Percentiles rank a stretch among this genome's conserved stretches.
These are phyloP conservation scores for Lachnellula subtilissima DNA, from an alignment of 2,329 filamentous ascomycete species.

Conservation along the genomic window DNA sequence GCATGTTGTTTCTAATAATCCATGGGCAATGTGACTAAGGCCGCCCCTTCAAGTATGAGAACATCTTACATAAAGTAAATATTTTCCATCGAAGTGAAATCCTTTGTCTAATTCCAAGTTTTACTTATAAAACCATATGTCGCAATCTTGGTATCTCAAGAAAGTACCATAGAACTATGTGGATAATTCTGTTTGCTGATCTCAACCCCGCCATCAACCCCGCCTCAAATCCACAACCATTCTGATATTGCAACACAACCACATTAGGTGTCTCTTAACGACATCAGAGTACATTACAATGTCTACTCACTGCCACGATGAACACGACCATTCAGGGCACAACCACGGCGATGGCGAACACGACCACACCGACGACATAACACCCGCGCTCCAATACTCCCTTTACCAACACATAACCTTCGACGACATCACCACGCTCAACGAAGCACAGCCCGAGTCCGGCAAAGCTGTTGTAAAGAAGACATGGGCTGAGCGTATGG, in stretches of 20 bases:
- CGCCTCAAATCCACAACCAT: constrained; percentile 2
- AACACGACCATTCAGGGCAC: constrained; percentile 35
- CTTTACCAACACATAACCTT: constrained; percentile 93
- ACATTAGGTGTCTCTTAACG: not conserved
- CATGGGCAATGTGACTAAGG: too few relatives aligned
- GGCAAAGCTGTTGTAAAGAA: constrained; percentile 79
- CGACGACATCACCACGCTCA: constrained; percentile 75
- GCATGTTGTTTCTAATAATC: too few relatives aligned
- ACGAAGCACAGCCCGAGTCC: constrained; percentile 65
- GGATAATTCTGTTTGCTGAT: too few relatives aligned
- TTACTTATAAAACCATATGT: too few relatives aligned
- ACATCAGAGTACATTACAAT: constrained; percentile 10
- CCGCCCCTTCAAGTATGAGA: too few relatives aligned
- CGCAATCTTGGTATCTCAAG: too few relatives aligned
- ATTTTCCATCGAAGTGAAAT: too few relatives aligned
- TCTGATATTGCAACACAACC: not conserved
- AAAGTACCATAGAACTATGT: too few relatives aligned
- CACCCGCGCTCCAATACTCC: constrained; percentile 82
- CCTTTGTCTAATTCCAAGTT: too few relatives aligned
- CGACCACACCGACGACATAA: constrained; percentile 89
- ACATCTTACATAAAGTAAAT: too few relatives aligned
- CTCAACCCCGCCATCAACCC: constrained; percentile 17
- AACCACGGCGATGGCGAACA: constrained; percentile 70
- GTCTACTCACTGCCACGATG: constrained; percentile 46
- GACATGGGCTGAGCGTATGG: constrained; percentile 79